Evolutionary conservation across 2,329 filamentous ascomycete species (phyloP).

Genomic region (Cytospora leucostoma): DNA sequence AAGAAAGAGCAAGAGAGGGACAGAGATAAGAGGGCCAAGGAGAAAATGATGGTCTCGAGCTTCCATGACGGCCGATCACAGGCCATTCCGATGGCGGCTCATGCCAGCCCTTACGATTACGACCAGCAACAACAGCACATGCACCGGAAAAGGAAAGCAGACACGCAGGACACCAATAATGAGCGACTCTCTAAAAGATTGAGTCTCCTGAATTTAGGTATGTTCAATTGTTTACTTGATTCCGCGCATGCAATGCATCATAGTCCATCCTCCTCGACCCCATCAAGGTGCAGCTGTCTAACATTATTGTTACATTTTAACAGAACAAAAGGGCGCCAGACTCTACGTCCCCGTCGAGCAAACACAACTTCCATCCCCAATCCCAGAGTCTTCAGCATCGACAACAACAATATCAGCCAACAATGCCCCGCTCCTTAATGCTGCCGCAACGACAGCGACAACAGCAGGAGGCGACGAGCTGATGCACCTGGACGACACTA

Average conservation of each 20-base stretch:
- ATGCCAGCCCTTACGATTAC: slow-evolving; percentile 6
- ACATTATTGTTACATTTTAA: slow-evolving; percentile 18
- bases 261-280: neutral
- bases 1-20: neutral
- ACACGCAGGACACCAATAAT: slow-evolving; percentile 53
- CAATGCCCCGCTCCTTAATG: slow-evolving; percentile 21
- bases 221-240: slow-evolving; percentile 32
- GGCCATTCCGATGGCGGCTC: slow-evolving; percentile 13
- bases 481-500: slow-evolving; percentile 87
- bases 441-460: slow-evolving; percentile 27
- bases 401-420: slow-evolving; percentile 22
- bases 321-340: slow-evolving; percentile 64
- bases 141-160: slow-evolving; percentile 61
- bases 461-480: slow-evolving; percentile 60
- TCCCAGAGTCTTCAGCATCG: slow-evolving; percentile 29
- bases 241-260: slow-evolving; percentile 11
- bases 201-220: slow-evolving; percentile 81
- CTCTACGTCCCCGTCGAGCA: slow-evolving; percentile 67
- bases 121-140: slow-evolving; percentile 24
- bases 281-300: neutral
- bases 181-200: slow-evolving; percentile 83
- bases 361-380: slow-evolving; percentile 32
- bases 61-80: slow-evolving; percentile 22
- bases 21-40: neutral
- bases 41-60: slow-evolving; percentile 25